Percentiles rank a stretch among this genome's conserved stretches.
Conservation (phyloP, 768 basidiomycete species). For the Tephrocybe sp. region DNA sequence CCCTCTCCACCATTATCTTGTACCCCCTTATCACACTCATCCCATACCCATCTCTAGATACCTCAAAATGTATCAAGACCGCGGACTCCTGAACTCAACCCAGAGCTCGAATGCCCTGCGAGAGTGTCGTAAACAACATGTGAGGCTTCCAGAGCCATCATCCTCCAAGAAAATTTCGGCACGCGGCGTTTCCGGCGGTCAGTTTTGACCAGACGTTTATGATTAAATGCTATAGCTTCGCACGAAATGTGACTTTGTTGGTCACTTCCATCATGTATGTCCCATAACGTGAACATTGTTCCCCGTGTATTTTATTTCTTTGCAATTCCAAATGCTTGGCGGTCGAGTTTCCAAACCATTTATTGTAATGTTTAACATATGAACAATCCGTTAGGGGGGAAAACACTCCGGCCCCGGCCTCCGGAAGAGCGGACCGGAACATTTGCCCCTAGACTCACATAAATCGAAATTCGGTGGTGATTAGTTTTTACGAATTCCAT, state of each 20-base stretch:
- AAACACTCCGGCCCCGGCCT: not conserved
- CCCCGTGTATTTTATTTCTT: no score
- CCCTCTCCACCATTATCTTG: not conserved
- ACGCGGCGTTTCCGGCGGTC: no score
- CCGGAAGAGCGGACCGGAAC: not conserved
- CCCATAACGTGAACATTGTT: no score
- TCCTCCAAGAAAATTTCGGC: no score
- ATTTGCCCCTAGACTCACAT: not conserved
- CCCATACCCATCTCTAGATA: slow-evolving; percentile 41
- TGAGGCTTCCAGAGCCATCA: slow-evolving; percentile 39
- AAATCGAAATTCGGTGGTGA: not conserved
- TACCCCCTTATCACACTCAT: not conserved
- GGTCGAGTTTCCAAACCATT: no score
- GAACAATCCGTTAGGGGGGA: no score
- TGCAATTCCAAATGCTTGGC: no score
- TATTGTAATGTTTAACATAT: no score
- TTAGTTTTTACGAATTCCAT: not conserved
- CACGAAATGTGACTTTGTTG: no score
- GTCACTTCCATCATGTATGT: no score
- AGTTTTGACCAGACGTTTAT: no score
- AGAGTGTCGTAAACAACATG: slow-evolving; percentile 60
- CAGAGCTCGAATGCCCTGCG: slow-evolving; percentile 51
- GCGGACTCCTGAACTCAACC: slow-evolving; percentile 47
- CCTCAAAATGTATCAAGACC: slow-evolving; percentile 54
- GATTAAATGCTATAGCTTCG: no score